Conservation (phyloP, 2,329 filamentous ascomycete species). For the Bipolaris bicolor region DNA sequence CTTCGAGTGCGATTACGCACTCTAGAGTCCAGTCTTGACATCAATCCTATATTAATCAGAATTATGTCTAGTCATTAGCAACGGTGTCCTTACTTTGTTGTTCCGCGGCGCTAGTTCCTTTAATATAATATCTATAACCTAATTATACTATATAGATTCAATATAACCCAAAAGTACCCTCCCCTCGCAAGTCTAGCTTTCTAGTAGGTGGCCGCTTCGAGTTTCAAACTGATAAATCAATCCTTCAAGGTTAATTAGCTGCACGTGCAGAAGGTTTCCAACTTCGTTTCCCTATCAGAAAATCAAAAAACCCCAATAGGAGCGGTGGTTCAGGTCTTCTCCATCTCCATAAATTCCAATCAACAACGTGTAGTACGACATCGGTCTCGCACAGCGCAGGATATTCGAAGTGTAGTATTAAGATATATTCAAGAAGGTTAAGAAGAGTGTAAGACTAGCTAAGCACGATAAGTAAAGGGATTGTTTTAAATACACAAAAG, state of each 20-base stretch:
- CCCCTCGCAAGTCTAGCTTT: conserved; percentile 8
- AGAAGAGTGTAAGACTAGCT: not conserved
- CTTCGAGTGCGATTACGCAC: conserved; percentile 11
- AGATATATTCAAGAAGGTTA: not conserved
- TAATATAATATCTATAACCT: conserved; percentile 6
- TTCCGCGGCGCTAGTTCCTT: conserved; percentile 9
- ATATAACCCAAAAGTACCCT: conserved; percentile 7
- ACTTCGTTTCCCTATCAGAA: not conserved
- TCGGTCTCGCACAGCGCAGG: not conserved
- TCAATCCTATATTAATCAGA: conserved; percentile 4
- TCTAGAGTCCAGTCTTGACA: conserved; percentile 14
- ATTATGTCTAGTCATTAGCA: not conserved
- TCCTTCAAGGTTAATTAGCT: not conserved
- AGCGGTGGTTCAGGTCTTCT: conserved; percentile 11
- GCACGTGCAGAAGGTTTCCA: conserved; percentile 5
- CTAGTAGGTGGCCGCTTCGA: not conserved
- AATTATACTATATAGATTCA: conserved; percentile 3
- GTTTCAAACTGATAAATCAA: conserved; percentile 10
- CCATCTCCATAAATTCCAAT: conserved; percentile 8
- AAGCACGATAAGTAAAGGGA: not conserved
- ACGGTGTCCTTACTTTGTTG: conserved; percentile 1
- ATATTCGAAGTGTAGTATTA: not conserved
- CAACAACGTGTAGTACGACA: conserved; percentile 6
- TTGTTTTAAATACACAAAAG: not conserved
- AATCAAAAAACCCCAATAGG: conserved; percentile 8